Percentiles rank a stretch among this genome's conserved stretches.
These are phyloP conservation scores for Remersonia thermophila DNA, from an alignment of 2,329 filamentous ascomycete genomes.

Conservation along the genomic window DNA sequence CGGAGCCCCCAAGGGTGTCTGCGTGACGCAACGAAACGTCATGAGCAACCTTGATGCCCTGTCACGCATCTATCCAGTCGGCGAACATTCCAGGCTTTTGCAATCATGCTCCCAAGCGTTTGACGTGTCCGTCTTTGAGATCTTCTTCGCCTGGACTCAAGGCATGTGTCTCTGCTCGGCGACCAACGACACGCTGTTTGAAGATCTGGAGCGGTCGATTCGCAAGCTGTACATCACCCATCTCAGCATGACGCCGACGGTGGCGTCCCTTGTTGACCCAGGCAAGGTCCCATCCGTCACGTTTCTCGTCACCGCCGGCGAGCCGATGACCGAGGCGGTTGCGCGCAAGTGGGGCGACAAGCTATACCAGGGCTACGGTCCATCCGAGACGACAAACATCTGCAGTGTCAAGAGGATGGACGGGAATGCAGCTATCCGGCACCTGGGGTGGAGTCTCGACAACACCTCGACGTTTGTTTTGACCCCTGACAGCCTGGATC, in stretches of 20 bases:
- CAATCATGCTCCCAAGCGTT: slow-evolving; percentile 79
- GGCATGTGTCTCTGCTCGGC: slow-evolving; percentile 71
- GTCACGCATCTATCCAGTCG: slow-evolving; percentile 50
- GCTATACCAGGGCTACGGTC: slow-evolving; percentile 73
- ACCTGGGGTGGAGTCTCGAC: slow-evolving; percentile 60
- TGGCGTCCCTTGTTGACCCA: slow-evolving; percentile 63
- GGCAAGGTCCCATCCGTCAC: slow-evolving; percentile 55
- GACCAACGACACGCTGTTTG: slow-evolving; percentile 60
- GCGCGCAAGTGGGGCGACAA: slow-evolving; percentile 55
- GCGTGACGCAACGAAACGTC: slow-evolving; percentile 65
- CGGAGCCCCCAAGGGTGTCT: slow-evolving; percentile 66
- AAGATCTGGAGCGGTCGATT: slow-evolving; percentile 58
- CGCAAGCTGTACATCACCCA: slow-evolving; percentile 56
- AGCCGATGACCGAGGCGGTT: slow-evolving; percentile 63
- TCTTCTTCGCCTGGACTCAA: slow-evolving; percentile 70
- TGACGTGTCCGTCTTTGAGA: slow-evolving; percentile 81
- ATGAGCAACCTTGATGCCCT: slow-evolving; percentile 62
- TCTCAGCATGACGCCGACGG: slow-evolving; percentile 74
- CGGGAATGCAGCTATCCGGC: slow-evolving; percentile 48
- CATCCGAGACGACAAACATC: slow-evolving; percentile 79
- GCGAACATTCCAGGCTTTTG: slow-evolving; percentile 46
- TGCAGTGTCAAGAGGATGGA: slow-evolving; percentile 61
- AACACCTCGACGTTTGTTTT: slow-evolving; percentile 69
- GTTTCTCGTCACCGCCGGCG: slow-evolving; percentile 71
- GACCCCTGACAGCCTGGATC: slow-evolving; percentile 28